Evolutionary conservation across 163 green algal genomes (phyloP).

Genomic region (Prototheca cutis): DNA sequence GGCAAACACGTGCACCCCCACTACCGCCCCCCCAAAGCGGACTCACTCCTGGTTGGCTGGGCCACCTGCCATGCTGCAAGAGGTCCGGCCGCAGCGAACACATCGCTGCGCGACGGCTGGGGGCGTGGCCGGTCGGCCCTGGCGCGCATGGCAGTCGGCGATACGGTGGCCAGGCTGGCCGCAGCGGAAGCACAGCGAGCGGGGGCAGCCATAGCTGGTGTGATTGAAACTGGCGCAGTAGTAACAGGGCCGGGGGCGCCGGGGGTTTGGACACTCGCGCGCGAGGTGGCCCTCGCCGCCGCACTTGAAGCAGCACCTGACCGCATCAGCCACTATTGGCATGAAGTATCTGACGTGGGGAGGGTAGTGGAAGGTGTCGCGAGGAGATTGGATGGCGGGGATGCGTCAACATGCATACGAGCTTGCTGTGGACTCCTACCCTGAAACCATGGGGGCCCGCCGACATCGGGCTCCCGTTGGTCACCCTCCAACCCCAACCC

Average conservation of each 20-base stretch:
- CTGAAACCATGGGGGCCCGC: too few species aligned
- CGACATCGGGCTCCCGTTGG: too few species aligned
- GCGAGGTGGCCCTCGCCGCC: constrained; percentile 19
- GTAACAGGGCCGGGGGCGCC: constrained; percentile 8
- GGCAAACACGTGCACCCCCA: too few species aligned
- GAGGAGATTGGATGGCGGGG: too few species aligned
- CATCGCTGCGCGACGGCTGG: too few species aligned
- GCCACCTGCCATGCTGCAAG: constrained; percentile 20
- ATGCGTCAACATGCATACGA: too few species aligned
- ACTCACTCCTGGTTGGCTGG: too few species aligned
- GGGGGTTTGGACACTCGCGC: constrained; percentile 15
- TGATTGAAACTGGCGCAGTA: constrained; percentile 15
- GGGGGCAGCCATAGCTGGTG: constrained; percentile 13
- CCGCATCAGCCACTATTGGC: constrained; percentile 16
- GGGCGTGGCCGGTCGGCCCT: too few species aligned
- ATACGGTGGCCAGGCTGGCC: constrained; percentile 50
- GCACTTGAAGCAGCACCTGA: constrained; percentile 27
- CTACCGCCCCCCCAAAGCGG: too few species aligned
- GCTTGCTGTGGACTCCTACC: too few species aligned
- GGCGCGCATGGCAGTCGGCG: constrained; percentile 34
- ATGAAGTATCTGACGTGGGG: constrained; percentile 30
- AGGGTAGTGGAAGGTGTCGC: too few species aligned
- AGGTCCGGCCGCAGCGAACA: constrained; percentile 27
- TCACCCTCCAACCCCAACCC: too few species aligned
- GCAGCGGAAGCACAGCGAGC: constrained; percentile 49